Evolutionary conservation across 2,329 filamentous ascomycete genomes (phyloP), one percentile per base, ranked within the genome.

Genomic region (Aspergillus sp.): DNA sequence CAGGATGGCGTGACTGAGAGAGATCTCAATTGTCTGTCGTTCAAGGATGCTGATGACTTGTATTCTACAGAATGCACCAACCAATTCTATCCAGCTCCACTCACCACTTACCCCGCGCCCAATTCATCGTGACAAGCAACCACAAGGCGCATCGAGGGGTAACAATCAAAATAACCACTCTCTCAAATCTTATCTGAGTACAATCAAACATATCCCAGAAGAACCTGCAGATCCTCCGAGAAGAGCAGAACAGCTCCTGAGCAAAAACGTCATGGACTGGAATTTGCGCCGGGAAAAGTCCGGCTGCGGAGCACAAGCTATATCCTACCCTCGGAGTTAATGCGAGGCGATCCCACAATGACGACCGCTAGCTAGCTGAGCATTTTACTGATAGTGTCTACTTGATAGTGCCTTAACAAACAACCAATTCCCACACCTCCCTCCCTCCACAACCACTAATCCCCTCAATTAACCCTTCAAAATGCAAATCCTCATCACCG

Each of bases 401-500:
- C 7, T 17, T 49, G 9, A 25, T 49, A 49, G 45, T 8, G 15
- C 49, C 8, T n/a, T 28, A n/a, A 9, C 25, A 12, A 10, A 50
- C 0, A 5, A 9, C 3, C 25, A 21, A 30, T 51, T 9, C 49
- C 8, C 21, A 48, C 23, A 12, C 23, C 7, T n/a, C 10, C 1
- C 15, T 17, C n/a, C 2, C n/a, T 10, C 15, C 25, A 4, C n/a
- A 17, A 49, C 6, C 6, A 15, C 41, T 21, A 47, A 12, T 10
- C 21, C 36, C 17, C 7, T 50, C 6, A n/a, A 38, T 55, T 60
- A 23, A 12, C 15, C 9, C n/a, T 25, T 17, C 50, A 67, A 55
- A 38, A 80, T 79, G 78, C 75, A 80, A 60, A 80, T 89, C 43
- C 82, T 89, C 70, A 87, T 89, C 67, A 89, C 87, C 9, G 87